Base-by-base conservation (phyloP, 805 yeast species). In the Ogataea siamensis region DNA sequence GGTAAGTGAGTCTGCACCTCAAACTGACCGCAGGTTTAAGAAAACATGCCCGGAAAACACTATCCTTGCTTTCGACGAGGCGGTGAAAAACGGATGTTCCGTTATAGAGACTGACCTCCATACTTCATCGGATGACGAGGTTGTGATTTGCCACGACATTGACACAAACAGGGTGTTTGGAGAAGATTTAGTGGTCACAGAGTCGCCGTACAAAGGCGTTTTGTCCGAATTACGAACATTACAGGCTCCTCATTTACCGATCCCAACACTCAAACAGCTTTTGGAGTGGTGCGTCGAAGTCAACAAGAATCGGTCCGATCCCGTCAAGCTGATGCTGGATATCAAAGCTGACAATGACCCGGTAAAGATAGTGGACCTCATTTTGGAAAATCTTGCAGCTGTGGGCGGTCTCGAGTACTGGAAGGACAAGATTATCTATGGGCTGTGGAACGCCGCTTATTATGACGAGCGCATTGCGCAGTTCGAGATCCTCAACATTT, bases 251-350 rank as follows among this genome's bases (percentile, higher is more conserved):
- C 59, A 57, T 27, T 56, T 60, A 12, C 46, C 54, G 6, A 49
- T 64, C 43, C 64, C 67, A 1, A 46, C 62, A 5, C 51, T 67
- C 5, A 39, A 39, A 5, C 57, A 59, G n/a, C 44, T 55, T 0
- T 43, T 66, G 6, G 28, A 41, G 6, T 66, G 70, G 70, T 44
- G 57, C 32, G 67, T 22, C 55, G 70, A 71, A 52, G 71, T 49
- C 62, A 65, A 55, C 66, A 60, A 50, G 65, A 68, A 33, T 51
- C 69, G 36, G 10, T 21, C 26, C 10, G 12, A 13, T 5, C 39
- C 35, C 5, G 66, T 54, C 64, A 68, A 61, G 68, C 64, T 50
- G 67, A 62, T 64, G 67, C 44, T 64, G 27, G 69, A 64, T 43
- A 54, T 64, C 20, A 64, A 64, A 41, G 29, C 50, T 1, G 64